phyloP scores from a whole-genome alignment of 352 stramenopile genomes.

The Phytophthora uliginosa region DNA sequence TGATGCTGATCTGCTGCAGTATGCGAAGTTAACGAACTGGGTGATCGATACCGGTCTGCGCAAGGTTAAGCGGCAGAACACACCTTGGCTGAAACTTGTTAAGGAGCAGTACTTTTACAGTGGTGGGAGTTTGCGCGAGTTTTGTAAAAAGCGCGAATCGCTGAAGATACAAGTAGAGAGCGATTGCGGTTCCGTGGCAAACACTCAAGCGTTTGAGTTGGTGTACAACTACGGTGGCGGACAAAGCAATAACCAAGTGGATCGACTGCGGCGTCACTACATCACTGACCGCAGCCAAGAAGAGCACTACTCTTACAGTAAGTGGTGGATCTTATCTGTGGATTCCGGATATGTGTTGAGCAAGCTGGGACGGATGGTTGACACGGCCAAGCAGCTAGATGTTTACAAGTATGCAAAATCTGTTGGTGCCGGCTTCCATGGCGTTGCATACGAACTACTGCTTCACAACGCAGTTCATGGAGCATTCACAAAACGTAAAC shows the following conservation, averaged over 20 bases:
- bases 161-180: slow-evolving; percentile 4
- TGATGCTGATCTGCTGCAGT: slow-evolving; percentile 22
- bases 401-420: slow-evolving; percentile 31
- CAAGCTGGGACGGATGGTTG: slow-evolving; percentile 18
- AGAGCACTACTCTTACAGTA: slow-evolving; percentile 10
- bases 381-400: slow-evolving; percentile 27
- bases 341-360: slow-evolving; percentile 28
- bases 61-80: slow-evolving; percentile 11
- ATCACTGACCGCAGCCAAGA: slow-evolving; percentile 13
- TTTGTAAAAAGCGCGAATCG: slow-evolving; percentile 9
- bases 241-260: slow-evolving; percentile 17
- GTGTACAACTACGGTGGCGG: slow-evolving; percentile 22
- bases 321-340: slow-evolving; percentile 8
- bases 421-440: slow-evolving; percentile 21
- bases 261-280: slow-evolving; percentile 29
- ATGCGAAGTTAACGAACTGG: slow-evolving; percentile 31
- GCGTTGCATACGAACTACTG: slow-evolving; percentile 19
- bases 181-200: slow-evolving; percentile 9
- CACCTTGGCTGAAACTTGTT: slow-evolving; percentile 25
- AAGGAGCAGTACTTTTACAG: slow-evolving; percentile 34
- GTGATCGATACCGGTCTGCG: slow-evolving; percentile 21
- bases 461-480: slow-evolving; percentile 26
- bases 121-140: slow-evolving; percentile 37
- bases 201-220: slow-evolving; percentile 14
- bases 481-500: slow-evolving; percentile 22